Base-by-base conservation (phyloP, 1,139 yeast species). In the Zygoascus sp. region DNA sequence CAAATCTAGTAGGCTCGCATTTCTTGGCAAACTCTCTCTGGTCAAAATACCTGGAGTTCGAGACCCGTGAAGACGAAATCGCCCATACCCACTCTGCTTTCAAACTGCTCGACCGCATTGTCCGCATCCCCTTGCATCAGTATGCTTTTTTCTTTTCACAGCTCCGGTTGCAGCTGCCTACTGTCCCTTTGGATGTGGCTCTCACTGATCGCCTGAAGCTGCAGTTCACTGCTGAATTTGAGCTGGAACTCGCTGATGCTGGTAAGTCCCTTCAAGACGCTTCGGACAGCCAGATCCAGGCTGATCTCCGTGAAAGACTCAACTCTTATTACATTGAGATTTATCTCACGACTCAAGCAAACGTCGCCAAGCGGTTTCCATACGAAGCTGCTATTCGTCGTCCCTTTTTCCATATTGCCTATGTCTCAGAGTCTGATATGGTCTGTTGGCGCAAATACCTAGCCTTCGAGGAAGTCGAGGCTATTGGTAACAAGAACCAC, bases 81-180 rank as follows among this genome's bases (percentile, higher is more conserved):
- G 45, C 35, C 13, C 19, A 5, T 9, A n/a, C 34, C 16, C 11
- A 9, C 6, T n/a, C 34, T 4, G 68, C 40, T 60, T 66, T 66
- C 47, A 58, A 63, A 38, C 55, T 88, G 10, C 65, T 89, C 32
- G 69, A 89, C 46, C 72, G 81, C 39, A 67, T 83, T 8, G 63
- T 86, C 8, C 87, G 81, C 54, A 68, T 85, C 2, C 97, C 97
- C 0, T 56, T 83, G 28, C 88, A 88, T 64, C 87, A 88, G 56
- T 89, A 80, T 63, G 76, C 85, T 11, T 73, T 76, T 49, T 81
- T 80, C 58, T 71, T 63, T 50, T 69, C 67, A 36, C 52, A 53
- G 50, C 46, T 58, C 64, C 32, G 60, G 9, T 49, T 44, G n/a
- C 27, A 56, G 16, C 58, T 64, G 5, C 50, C 53, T 17, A 48